Conservation (phyloP, 2,329 filamentous ascomycete genomes). For the Colletotrichum liaoningense region DNA sequence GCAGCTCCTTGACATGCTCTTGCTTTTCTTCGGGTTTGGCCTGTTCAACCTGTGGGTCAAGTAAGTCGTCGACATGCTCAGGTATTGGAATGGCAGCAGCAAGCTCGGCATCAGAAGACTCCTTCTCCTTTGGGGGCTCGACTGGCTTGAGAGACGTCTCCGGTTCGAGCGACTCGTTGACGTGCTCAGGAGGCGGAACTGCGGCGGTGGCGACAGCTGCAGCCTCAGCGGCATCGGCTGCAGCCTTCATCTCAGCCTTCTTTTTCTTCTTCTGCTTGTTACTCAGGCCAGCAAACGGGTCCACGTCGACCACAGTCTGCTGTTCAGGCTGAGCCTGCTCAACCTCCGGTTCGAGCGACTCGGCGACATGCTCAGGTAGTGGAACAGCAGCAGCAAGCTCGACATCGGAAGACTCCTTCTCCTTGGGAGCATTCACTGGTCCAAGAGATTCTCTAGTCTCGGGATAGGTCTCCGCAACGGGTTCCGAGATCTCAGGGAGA, state of each 20-base stretch:
- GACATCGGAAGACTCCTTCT: background rate
- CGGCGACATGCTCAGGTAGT: no score
- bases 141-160: background rate
- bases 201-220: no score
- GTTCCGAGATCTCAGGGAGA: background rate
- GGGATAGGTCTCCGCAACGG: background rate
- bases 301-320: conserved; percentile 36
- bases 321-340: background rate
- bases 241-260: background rate
- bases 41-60: background rate
- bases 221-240: background rate
- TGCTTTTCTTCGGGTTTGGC: background rate
- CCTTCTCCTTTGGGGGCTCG: background rate
- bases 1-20: no score
- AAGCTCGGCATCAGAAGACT: background rate
- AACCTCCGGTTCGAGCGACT: background rate
- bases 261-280: conserved; percentile 1
- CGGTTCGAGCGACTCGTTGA: background rate
- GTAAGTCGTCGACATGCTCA: background rate
- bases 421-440: background rate
- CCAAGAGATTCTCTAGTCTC: background rate
- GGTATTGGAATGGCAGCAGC: background rate
- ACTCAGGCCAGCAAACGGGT: conserved; percentile 2
- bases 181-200: background rate
- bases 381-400: background rate